Evolutionary conservation across 202 grass and related monocot species (phyloP).

Genomic region (Musa balbisiana): DNA sequence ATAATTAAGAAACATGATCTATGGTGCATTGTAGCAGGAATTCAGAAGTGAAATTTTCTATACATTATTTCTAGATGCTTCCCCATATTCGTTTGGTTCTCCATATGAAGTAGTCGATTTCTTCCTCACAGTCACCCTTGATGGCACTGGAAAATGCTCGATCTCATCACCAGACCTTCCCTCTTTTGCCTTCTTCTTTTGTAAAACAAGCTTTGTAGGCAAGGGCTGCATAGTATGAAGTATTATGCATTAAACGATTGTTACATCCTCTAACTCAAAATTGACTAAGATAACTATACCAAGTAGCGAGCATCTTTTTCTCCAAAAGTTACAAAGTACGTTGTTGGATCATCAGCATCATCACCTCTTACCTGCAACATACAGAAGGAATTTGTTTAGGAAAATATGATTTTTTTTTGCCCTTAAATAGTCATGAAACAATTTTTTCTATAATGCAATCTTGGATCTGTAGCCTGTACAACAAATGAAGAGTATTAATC

Average conservation of each 20-base stretch:
- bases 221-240: conserved; percentile 58
- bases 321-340: conserved; percentile 88
- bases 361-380: conserved; percentile 69
- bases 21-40: not conserved
- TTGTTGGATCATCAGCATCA: conserved; percentile 78
- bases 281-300: conserved; percentile 39
- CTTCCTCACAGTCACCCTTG: conserved; percentile 69
- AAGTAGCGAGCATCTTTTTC: conserved; percentile 78
- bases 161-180: conserved; percentile 81
- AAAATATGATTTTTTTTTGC: not conserved
- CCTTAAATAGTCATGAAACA: not conserved
- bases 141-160: conserved; percentile 89
- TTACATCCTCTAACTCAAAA: not conserved
- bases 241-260: conserved; percentile 6
- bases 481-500: not conserved
- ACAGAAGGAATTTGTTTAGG: conserved; percentile 26
- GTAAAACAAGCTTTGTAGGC: conserved; percentile 84
- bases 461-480: not conserved
- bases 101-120: conserved; percentile 26
- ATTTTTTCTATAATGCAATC: not conserved
- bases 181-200: conserved; percentile 96
- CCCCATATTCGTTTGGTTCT: conserved; percentile 49
- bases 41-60: conserved; percentile 7
- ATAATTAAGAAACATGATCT: not conserved
- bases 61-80: conserved; percentile 80